Evolutionary conservation across 768 basidiomycete genomes (phyloP), one percentile per base, ranked within the genome.

Genomic region (Tylopilus sp.): DNA sequence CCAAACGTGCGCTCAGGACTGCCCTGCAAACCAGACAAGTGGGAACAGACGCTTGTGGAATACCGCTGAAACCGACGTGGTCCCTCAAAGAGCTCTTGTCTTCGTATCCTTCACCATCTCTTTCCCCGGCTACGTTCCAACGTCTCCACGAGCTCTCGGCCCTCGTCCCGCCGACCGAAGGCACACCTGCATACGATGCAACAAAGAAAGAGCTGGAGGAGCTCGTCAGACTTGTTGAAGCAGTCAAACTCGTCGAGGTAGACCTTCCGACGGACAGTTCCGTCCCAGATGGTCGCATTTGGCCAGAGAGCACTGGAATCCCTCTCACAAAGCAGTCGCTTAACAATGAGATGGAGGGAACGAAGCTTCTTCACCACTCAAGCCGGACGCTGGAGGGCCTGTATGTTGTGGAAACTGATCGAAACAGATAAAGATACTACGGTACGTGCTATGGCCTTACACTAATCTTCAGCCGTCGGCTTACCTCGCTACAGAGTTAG

Each of bases 181-280:
- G 78, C 33, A 81, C 87, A 1, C 62, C 66, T 6, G 79, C 83
- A 53, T 78, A 85, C 57, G 60, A 64, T 3, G 64, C 67, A 19
- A 71, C 87, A 38, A 85, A 81, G 54, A 55, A 59, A 37, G 83
- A 88, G 56, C 69, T 93, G 56, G 85, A 86, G 58, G 84, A 85
- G 48, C 78, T 93, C 45, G 74, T 92, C 51, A 80, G 77, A 56
- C 75, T 93, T 11, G 90, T 93, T 14, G 89, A 92, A 63, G 90
- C 90, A 4, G 89, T 92, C 48, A 87, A 81, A 67, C 67, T 87
- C 24, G 83, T 86, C 40, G 70, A 79, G 22, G 46, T 69, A 14
- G 63, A 65, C n/a, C 45, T 31, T 43, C 74, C 62, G 75, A 38
- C 50, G 43, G 55, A 57, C 19, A 22, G 38, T 8, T 48, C 55